Conservation (phyloP, 768 basidiomycete species). For the Agaricus blazei region DNA sequence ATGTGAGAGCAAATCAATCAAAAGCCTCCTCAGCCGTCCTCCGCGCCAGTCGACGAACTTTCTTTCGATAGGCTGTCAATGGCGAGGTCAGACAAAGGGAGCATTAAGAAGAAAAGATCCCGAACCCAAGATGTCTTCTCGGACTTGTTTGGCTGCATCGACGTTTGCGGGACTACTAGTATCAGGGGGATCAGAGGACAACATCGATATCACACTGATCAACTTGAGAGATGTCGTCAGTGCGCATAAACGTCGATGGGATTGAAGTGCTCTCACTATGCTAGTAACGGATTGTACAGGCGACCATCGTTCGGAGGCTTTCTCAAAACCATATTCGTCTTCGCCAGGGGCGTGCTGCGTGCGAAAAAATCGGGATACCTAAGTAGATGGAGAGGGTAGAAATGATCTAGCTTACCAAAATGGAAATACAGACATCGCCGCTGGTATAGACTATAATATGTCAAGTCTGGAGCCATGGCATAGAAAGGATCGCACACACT, state of each 20-base stretch:
- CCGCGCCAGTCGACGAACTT: constrained; percentile 85
- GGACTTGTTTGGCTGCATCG: constrained; percentile 88
- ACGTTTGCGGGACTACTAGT: constrained; percentile 94
- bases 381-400: neutral
- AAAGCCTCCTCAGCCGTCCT: constrained; percentile 86
- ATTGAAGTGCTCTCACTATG: constrained; percentile 58
- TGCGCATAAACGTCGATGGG: neutral
- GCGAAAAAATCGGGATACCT: neutral
- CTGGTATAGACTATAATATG: constrained; percentile 77
- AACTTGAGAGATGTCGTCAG: constrained; percentile 44
- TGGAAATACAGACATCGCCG: constrained; percentile 94
- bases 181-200: constrained; percentile 90
- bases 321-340: constrained; percentile 96
- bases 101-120: constrained; percentile 2
- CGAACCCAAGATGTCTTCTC: constrained; percentile 58
- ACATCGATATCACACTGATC: constrained; percentile 90
- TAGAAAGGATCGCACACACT: constrained; percentile 45
- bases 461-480: constrained; percentile 8
- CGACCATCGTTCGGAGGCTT: constrained; percentile 95
- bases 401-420: constrained; percentile 53
- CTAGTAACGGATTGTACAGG: constrained; percentile 92
- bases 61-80: constrained; percentile 83
- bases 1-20: constrained; percentile 39
- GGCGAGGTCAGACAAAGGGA: constrained; percentile 1
- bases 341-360: constrained; percentile 88